Conservation (phyloP, 2,329 filamentous ascomycete genomes). For the Blastomyces silverae region DNA sequence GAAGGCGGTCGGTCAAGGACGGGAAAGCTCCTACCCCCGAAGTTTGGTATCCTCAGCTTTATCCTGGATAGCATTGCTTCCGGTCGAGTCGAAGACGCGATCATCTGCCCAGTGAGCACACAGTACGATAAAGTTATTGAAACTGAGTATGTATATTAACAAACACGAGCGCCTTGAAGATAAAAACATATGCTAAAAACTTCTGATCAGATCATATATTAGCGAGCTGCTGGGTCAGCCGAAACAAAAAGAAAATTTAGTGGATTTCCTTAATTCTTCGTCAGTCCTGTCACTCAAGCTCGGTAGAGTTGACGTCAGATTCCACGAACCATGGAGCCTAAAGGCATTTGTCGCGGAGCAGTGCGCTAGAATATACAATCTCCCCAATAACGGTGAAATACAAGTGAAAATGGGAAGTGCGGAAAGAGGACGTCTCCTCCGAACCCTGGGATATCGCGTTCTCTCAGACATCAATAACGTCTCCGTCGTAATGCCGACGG, state of each 20-base stretch:
- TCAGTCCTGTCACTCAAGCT: constrained; percentile 83
- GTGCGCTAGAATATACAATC: constrained; percentile 50
- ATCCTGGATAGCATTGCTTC: constrained; percentile 84
- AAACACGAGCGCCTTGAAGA: neutral
- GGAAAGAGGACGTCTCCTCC: constrained; percentile 64
- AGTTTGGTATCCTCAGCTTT: constrained; percentile 91
- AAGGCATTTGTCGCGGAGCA: constrained; percentile 74
- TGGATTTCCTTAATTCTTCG: constrained; percentile 80
- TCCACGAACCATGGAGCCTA: constrained; percentile 93
- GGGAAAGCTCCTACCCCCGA: constrained; percentile 86
- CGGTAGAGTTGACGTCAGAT: constrained; percentile 87
- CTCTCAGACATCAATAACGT: constrained; percentile 91
- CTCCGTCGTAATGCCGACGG: constrained; percentile 96
- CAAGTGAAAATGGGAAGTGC: constrained; percentile 42
- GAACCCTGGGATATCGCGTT: constrained; percentile 86
- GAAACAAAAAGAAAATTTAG: constrained; percentile 90
- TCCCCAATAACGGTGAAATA: constrained; percentile 32
- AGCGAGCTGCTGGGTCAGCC: constrained; percentile 88
- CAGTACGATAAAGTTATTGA: constrained; percentile 99
- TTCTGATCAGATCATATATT: constrained; percentile 63
- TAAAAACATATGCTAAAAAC: constrained; percentile 17
- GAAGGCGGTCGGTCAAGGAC: constrained; percentile 90
- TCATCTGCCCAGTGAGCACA: constrained; percentile 91
- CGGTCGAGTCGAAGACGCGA: constrained; percentile 78
- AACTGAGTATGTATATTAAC: constrained; percentile 55